phyloP scores from a whole-genome alignment of 1,139 yeast species.

The Blastobotrys apis region DNA sequence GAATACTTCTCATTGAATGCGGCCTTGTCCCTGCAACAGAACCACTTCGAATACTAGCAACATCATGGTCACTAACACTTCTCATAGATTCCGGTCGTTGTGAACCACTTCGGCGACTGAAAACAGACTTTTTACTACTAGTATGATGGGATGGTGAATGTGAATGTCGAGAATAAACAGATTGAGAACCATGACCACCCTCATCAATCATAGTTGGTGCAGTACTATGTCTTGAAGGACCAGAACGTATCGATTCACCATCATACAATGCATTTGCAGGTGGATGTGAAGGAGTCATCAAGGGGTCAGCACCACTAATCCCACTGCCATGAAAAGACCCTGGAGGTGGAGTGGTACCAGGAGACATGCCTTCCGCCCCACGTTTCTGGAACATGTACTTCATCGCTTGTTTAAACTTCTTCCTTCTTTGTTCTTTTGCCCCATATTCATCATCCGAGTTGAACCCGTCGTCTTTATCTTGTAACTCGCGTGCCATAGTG shows the following conservation, averaged over 20 bases:
- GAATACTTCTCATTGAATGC: not conserved
- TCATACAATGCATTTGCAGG: conserved; percentile 12
- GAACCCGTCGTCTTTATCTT: conserved; percentile 14
- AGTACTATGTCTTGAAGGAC: conserved; percentile 7
- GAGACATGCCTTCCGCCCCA: conserved; percentile 2
- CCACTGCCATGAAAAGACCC: not conserved
- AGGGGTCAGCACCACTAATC: conserved; percentile 5
- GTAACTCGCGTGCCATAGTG: conserved; percentile 5
- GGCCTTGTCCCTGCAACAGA: not conserved
- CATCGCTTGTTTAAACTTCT: conserved; percentile 21
- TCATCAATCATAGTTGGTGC: conserved; percentile 12
- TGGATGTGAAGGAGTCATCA: conserved; percentile 9
- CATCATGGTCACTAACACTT: not conserved
- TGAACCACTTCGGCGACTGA: not conserved
- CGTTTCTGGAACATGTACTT: conserved; percentile 20
- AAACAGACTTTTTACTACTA: not conserved
- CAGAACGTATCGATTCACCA: conserved; percentile 6
- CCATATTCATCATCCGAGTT: conserved; percentile 19
- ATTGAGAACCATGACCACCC: not conserved
- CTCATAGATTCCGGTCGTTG: not conserved
- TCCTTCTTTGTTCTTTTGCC: conserved; percentile 11
- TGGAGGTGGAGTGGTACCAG: not conserved
- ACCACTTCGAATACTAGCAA: not conserved
- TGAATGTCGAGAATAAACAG: not conserved
- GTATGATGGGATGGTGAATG: not conserved